These are phyloP conservation scores for Clarireedia sp. DNA, from an alignment of 2,329 filamentous ascomycete genomes.

Conservation along the genomic window DNA sequence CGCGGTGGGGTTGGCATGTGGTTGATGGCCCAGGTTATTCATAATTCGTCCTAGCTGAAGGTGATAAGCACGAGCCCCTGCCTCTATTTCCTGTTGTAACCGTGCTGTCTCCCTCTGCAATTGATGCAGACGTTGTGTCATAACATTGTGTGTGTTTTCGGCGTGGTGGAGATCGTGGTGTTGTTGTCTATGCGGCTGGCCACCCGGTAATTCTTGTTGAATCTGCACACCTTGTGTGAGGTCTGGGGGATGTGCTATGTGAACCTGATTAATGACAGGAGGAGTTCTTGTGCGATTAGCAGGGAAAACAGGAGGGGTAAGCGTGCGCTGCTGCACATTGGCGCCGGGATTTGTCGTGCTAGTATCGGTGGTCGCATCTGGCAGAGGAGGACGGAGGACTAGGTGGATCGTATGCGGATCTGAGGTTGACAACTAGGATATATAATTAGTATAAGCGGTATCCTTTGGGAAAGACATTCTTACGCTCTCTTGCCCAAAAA, in stretches of 20 bases:
- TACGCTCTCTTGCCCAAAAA: constrained; percentile 46
- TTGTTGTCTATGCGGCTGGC: constrained; percentile 22
- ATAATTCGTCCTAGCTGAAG: background rate
- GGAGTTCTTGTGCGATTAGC: background rate
- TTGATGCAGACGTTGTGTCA: constrained; percentile 38
- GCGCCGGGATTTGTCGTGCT: background rate
- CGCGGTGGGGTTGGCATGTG: background rate
- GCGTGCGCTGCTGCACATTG: background rate
- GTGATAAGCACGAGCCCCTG: constrained; percentile 10
- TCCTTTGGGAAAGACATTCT: constrained; percentile 7
- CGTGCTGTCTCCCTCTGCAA: constrained; percentile 40
- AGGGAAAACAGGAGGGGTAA: constrained; percentile 7
- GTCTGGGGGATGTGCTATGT: background rate
- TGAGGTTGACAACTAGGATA: constrained; percentile 34
- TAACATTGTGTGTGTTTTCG: constrained; percentile 17
- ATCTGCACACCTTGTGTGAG: background rate
- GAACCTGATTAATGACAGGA: constrained; percentile 17
- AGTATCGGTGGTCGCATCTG: constrained; percentile 13
- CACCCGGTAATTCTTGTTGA: constrained; percentile 17
- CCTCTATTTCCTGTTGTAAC: constrained; percentile 32
- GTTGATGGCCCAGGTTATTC: constrained; percentile 7
- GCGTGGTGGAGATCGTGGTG: constrained; percentile 18
- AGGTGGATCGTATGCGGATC: constrained; percentile 47
- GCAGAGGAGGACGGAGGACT: constrained; percentile 37
- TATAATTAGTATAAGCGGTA: constrained; percentile 6